Conservation (phyloP, 257 asterid genomes). For the Voacanga thouarsii region DNA sequence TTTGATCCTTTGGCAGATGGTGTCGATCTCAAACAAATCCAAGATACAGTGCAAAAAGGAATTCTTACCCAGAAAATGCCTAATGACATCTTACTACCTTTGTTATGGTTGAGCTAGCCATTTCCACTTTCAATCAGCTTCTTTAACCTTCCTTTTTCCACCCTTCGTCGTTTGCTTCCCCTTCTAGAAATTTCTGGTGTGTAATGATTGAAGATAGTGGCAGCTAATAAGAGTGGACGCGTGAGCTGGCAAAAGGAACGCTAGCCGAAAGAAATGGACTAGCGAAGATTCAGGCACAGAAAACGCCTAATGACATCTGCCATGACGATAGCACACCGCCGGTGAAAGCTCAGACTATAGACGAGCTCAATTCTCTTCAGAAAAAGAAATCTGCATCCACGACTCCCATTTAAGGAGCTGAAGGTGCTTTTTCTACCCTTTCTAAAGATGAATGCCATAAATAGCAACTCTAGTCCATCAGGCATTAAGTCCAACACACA, state of each 20-base stretch:
- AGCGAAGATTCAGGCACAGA: slow-evolving; percentile 62
- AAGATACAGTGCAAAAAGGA: too few relatives aligned
- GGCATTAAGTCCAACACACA: slow-evolving; percentile 27
- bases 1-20: too few relatives aligned
- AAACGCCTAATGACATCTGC: slow-evolving; percentile 41
- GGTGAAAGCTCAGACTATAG: slow-evolving; percentile 71
- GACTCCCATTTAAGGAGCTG: slow-evolving; percentile 52
- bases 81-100: background rate
- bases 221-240: slow-evolving; percentile 37
- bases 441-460: slow-evolving; percentile 60
- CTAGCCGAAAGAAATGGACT: slow-evolving; percentile 45
- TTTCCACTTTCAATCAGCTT: background rate
- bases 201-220: slow-evolving; percentile 30
- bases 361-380: slow-evolving; percentile 81
- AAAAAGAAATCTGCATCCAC: slow-evolving; percentile 75
- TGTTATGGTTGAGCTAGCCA: slow-evolving; percentile 18
- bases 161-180: too few relatives aligned
- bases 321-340: slow-evolving; percentile 68
- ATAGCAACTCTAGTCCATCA: slow-evolving; percentile 79
- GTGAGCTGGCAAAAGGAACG: slow-evolving; percentile 33
- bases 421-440: slow-evolving; percentile 34
- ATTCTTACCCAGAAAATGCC: too few relatives aligned
- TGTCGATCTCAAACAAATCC: too few relatives aligned
- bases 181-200: background rate
- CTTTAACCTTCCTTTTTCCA: background rate